Percentiles rank a stretch among this genome's conserved stretches.
Evolutionary conservation across 495 filamentous ascomycete genomes (phyloP).

Genomic region (Penicillium desertorum): DNA sequence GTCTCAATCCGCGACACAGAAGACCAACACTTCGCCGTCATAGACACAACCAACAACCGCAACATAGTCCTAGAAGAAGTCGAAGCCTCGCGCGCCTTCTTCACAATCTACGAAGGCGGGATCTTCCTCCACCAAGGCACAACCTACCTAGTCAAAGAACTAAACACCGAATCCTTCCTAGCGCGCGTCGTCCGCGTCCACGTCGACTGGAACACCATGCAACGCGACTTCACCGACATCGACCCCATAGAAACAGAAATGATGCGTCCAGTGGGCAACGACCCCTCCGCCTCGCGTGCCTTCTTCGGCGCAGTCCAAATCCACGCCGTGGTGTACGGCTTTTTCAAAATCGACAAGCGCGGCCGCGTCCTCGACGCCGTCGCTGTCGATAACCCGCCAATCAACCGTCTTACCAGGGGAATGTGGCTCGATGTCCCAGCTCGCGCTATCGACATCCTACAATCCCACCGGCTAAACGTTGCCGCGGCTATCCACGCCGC

Average conservation of each 20-base stretch:
- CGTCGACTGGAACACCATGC: conserved; percentile 93
- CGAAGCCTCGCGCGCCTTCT: conserved; percentile 92
- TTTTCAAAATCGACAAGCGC: conserved; percentile 87
- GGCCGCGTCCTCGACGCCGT: conserved; percentile 88
- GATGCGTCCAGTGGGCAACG: conserved; percentile 61
- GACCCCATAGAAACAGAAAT: conserved; percentile 88
- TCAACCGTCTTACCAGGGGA: conserved; percentile 78
- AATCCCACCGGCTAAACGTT: conserved; percentile 68
- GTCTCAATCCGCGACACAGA: conserved; percentile 92
- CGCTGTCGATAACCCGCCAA: conserved; percentile 88
- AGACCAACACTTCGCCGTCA: conserved; percentile 88
- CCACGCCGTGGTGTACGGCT: conserved; percentile 85
- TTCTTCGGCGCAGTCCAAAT: conserved; percentile 85
- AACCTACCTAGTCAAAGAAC: conserved; percentile 87
- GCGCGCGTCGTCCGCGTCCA: conserved; percentile 76
- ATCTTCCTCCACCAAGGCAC: conserved; percentile 96
- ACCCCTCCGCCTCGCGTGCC: conserved; percentile 54
- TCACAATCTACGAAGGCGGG: conserved; percentile 94
- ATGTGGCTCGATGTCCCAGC: conserved; percentile 96
- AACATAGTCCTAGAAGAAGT: conserved; percentile 92
- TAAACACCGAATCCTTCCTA: conserved; percentile 73
- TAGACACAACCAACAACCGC: conserved; percentile 78
- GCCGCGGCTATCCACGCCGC: conserved; percentile 93
- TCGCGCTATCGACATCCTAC: conserved; percentile 73
- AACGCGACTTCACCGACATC: conserved; percentile 93